Percentiles rank a stretch among this genome's conserved stretches.
These are phyloP conservation scores for Cyberlindnera saturnus DNA, from an alignment of 805 yeast genomes.

Conservation along the genomic window DNA sequence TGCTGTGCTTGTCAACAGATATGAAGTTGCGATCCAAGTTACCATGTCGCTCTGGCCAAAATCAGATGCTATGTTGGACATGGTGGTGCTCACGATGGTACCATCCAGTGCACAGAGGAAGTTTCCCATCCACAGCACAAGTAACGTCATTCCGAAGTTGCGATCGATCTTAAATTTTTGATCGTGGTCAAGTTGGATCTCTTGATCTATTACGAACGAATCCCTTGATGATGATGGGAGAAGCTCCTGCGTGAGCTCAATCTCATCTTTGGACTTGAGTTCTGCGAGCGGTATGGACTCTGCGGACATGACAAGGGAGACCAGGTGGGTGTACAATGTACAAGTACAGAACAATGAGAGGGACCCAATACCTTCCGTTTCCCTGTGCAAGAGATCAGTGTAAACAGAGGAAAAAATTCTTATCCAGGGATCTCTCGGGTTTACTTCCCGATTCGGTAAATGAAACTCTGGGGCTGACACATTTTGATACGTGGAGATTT, in stretches of 20 bases:
- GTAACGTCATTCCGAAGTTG: constrained; percentile 11
- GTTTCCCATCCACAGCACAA: constrained; percentile 37
- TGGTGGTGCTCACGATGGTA: constrained; percentile 53
- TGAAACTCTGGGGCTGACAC: too few relatives aligned
- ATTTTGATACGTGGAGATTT: too few relatives aligned
- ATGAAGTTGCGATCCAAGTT: constrained; percentile 71
- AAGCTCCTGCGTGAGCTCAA: not conserved
- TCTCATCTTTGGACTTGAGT: not conserved
- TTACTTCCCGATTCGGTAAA: too few relatives aligned
- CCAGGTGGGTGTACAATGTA: too few relatives aligned
- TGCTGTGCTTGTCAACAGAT: constrained; percentile 62
- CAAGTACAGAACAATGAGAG: too few relatives aligned
- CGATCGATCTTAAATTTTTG: constrained; percentile 5
- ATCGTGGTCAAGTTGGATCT: not conserved
- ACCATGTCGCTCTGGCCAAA: constrained; percentile 44
- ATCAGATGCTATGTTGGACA: constrained; percentile 54
- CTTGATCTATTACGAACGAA: constrained; percentile 1
- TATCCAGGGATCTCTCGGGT: too few relatives aligned
- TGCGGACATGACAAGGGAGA: too few relatives aligned
- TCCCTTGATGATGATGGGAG: not conserved
- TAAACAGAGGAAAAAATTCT: too few relatives aligned
- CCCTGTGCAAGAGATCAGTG: too few relatives aligned
- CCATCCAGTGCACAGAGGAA: constrained; percentile 53
- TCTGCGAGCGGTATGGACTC: not conserved
- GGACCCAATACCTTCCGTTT: too few relatives aligned